These are phyloP conservation scores for Fusarium albosuccineum DNA, from an alignment of 2,329 filamentous ascomycete species.

Conservation along the genomic window DNA sequence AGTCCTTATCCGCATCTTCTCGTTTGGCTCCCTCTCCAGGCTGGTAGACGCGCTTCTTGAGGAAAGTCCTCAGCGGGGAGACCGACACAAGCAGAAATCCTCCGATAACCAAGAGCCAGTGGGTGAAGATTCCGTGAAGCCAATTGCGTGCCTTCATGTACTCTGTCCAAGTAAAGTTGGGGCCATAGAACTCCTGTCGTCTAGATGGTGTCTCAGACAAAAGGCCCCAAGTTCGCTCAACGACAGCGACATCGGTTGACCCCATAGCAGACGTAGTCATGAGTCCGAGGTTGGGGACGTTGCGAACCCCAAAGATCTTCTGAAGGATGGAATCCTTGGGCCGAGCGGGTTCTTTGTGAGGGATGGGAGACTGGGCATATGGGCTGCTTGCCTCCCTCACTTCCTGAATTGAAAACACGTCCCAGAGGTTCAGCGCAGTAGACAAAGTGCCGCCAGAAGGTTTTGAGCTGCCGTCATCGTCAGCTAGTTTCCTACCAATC, in stretches of 20 bases:
- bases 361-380: conserved; percentile 70
- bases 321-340: conserved; percentile 54
- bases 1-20: conserved; percentile 69
- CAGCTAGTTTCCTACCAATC: conserved; percentile 3
- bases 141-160: conserved; percentile 65
- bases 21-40: conserved; percentile 68
- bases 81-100: conserved; percentile 59
- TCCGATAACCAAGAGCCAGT: conserved; percentile 62
- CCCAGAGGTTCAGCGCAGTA: conserved; percentile 72
- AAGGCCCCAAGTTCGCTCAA: conserved; percentile 75
- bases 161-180: conserved; percentile 71
- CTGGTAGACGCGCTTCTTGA: conserved; percentile 60
- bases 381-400: conserved; percentile 61
- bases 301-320: conserved; percentile 63
- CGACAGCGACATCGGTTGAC: conserved; percentile 64
- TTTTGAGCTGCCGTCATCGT: conserved; percentile 40
- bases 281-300: conserved; percentile 65
- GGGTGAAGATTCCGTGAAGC: conserved; percentile 63
- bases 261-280: conserved; percentile 66
- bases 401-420: conserved; percentile 64
- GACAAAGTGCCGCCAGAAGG: conserved; percentile 77
- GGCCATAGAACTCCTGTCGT: conserved; percentile 66
- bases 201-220: conserved; percentile 60
- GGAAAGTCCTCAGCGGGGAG: conserved; percentile 60
- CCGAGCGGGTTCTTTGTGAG: conserved; percentile 53